phyloP scores from a whole-genome alignment of 2,329 filamentous ascomycete genomes.

The Colletotrichum sp. region DNA sequence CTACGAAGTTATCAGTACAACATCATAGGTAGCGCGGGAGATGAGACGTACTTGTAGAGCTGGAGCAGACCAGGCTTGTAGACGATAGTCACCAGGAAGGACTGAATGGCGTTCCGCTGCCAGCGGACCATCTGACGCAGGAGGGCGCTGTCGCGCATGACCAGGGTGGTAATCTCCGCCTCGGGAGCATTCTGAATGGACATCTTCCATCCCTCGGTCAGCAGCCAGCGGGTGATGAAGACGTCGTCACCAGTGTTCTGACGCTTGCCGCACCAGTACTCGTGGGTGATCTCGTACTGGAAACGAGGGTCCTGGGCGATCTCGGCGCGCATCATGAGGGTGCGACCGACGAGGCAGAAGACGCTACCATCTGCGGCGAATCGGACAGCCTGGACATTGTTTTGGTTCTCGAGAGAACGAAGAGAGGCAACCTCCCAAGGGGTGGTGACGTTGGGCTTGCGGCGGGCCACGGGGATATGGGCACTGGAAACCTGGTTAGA shows the following conservation, averaged over 20 bases:
- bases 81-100: not conserved
- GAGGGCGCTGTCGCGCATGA: constrained; percentile 22
- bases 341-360: constrained; percentile 31
- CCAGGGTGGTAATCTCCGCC: constrained; percentile 24
- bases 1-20: not conserved
- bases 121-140: constrained; percentile 28
- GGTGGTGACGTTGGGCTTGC: constrained; percentile 24
- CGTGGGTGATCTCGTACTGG: constrained; percentile 23
- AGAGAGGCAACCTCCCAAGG: constrained; percentile 31
- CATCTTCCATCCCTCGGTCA: constrained; percentile 29
- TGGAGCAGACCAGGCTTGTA: not conserved
- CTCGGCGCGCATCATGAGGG: constrained; percentile 28
- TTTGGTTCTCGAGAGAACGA: constrained; percentile 24
- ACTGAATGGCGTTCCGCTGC: constrained; percentile 24
- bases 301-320: constrained; percentile 27
- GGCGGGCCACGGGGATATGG: constrained; percentile 22
- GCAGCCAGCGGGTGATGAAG: constrained; percentile 31
- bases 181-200: constrained; percentile 28
- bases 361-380: constrained; percentile 26
- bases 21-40: accelerated
- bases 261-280: constrained; percentile 24
- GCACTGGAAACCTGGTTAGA: constrained; percentile 10
- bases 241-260: constrained; percentile 30
- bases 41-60: not conserved
- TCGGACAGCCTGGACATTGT: constrained; percentile 21